Base-by-base conservation (phyloP, 768 basidiomycete species). In the Roridomyces roridus region DNA sequence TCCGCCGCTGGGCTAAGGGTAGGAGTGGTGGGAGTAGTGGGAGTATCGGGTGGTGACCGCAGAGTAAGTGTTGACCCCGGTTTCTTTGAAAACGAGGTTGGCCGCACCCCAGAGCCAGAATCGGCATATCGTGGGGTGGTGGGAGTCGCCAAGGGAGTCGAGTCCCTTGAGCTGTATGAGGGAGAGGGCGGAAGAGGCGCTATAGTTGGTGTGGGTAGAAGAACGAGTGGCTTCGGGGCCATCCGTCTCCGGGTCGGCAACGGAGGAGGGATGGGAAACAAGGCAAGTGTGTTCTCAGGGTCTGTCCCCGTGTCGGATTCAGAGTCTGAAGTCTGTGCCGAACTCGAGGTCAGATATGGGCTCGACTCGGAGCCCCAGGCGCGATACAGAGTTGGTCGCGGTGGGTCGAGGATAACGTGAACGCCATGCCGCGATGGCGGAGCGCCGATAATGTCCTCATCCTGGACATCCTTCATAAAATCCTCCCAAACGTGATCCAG, bases 141-240 rank as follows among this genome's bases (percentile, higher is more conserved):
- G 17, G 81, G 79, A 29, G 78, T 80, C 46, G 72, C 67, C 12
- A 77, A 60, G 3, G 79, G 78, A 18, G 79, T 81, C 39, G 78
- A 77, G 56, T 79, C 76, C 35, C 62, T 59, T 23, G 77, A 77
- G 51, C 72, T 73, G 18, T 55, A 44, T 14, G 63, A 54, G 0
- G 74, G 72, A 17, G 75, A 72, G 44, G 74, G 70, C 10, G 76
- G 70, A 21, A 74, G 65, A 23, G 70, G 63, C 21, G 67, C 66
- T 43, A 70, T 63, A 31, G 65, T 60, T 29, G 72, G 58, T 12
- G 64, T 67, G 29, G 70, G 70, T 26, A 62, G 65, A 44, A 81
- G 65, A 18, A 76, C 67, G 47, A 81, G 72, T 23, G 79, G 76
- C 51, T 74, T 71, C 29, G 77, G 75, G 26, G 74, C 43, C 36